Conservation (phyloP, 2,329 filamentous ascomycete species). For the Furcasterigmium furcatum region DNA sequence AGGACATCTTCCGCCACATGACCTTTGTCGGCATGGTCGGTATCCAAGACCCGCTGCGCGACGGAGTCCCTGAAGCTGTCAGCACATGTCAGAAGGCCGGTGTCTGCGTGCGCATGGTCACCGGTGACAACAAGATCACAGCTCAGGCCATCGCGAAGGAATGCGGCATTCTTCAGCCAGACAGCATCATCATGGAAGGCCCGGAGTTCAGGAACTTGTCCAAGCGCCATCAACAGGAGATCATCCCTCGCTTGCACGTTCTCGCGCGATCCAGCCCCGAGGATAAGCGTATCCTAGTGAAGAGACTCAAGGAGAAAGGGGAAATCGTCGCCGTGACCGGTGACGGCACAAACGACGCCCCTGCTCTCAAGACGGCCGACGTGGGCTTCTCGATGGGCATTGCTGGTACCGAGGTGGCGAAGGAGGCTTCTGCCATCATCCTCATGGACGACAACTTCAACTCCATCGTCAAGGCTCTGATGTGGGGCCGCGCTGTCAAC, state of each 20-base stretch:
- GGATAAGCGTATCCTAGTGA: conserved; percentile 72
- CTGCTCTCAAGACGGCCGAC: conserved; percentile 76
- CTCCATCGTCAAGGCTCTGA: conserved; percentile 80
- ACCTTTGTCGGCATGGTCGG: conserved; percentile 68
- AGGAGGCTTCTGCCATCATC: conserved; percentile 82
- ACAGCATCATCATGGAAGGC: conserved; percentile 73
- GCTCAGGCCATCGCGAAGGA: conserved; percentile 76
- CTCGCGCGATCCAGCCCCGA: conserved; percentile 73
- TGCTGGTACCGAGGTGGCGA: conserved; percentile 77
- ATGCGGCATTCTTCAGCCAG: conserved; percentile 68
- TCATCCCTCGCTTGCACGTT: conserved; percentile 68
- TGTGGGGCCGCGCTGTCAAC: conserved; percentile 77
- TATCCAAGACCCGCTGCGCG: conserved; percentile 77
- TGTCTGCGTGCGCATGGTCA: conserved; percentile 82
- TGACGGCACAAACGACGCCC: conserved; percentile 81
- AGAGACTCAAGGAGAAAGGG: conserved; percentile 66
- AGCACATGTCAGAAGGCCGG: conserved; percentile 70
- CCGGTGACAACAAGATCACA: conserved; percentile 77
- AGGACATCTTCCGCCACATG: conserved; percentile 66
- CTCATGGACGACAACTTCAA: conserved; percentile 86
- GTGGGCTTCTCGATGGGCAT: conserved; percentile 87
- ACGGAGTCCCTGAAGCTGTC: conserved; percentile 72
- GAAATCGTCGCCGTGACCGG: conserved; percentile 82
- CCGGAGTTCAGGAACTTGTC: conserved; percentile 73
- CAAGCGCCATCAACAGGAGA: conserved; percentile 59